phyloP scores from a whole-genome alignment of 805 yeast genomes.

The Cyberlindnera subsufficiens region DNA sequence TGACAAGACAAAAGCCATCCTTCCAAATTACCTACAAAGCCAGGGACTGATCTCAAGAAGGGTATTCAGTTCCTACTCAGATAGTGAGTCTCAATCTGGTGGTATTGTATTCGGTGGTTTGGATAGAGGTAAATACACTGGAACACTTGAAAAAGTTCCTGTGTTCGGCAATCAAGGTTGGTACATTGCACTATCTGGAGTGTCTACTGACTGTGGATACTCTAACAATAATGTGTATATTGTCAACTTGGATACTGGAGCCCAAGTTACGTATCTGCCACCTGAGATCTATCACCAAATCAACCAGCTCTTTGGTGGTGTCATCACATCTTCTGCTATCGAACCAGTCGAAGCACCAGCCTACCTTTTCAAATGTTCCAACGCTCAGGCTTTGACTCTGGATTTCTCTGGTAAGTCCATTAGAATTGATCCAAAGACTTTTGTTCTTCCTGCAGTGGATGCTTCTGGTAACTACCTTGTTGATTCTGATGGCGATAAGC shows the following conservation, averaged over 20 bases:
- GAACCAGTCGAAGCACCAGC: conserved; percentile 29
- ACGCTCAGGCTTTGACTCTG: conserved; percentile 10
- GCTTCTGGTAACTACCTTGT: conserved; percentile 1
- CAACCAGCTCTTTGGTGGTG: conserved; percentile 15
- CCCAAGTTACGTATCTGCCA: conserved; percentile 7
- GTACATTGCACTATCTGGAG: conserved; percentile 5
- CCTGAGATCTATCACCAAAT: conserved; percentile 7
- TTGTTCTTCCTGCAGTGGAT: conserved; percentile 7
- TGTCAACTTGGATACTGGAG: conserved; percentile 15
- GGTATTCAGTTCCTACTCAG: conserved; percentile 7
- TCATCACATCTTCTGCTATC: conserved; percentile 19
- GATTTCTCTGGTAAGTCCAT: conserved; percentile 15
- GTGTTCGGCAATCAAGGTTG: not conserved
- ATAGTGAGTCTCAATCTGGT: conserved; percentile 5
- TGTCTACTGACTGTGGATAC: conserved; percentile 13
- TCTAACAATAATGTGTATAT: conserved; percentile 1
- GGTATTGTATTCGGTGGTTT: conserved; percentile 20
- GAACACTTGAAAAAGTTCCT: conserved; percentile 10
- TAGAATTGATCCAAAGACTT: conserved; percentile 6
- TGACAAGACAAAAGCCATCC: not conserved
- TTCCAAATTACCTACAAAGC: conserved; percentile 2
- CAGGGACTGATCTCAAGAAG: conserved; percentile 6
- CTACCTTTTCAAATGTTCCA: conserved; percentile 25
- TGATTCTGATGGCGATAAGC: conserved; percentile 11
- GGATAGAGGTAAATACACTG: conserved; percentile 13